Evolutionary conservation across 140 eudicot genomes (phyloP).

Genomic region (Anethum foeniculum): DNA sequence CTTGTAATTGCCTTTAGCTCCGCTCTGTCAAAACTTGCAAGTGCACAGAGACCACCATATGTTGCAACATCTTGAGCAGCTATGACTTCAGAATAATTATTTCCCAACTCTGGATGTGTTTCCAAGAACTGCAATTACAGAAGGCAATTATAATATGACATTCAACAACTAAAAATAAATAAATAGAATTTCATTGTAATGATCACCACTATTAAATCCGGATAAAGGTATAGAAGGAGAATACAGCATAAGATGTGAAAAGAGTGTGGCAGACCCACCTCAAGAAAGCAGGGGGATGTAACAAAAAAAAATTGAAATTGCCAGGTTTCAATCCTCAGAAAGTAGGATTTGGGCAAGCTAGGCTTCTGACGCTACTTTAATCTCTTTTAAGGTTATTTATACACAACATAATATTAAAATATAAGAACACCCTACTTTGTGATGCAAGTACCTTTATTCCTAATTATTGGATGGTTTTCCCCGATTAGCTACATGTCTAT

Average conservation of each 20-base stretch:
- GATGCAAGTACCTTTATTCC: too few species aligned
- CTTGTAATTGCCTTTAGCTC: conserved; percentile 68
- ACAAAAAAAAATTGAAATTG: not conserved
- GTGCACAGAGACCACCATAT: conserved; percentile 98
- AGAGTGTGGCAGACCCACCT: not conserved
- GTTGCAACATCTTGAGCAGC: conserved; percentile 99
- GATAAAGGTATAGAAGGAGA: not conserved
- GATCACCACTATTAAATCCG: not conserved
- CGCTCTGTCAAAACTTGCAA: conserved; percentile 94
- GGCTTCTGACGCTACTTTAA: not conserved
- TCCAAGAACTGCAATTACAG: conserved; percentile 66
- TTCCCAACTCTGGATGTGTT: conserved; percentile 77
- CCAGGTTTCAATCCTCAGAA: not conserved
- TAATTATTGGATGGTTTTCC: not conserved
- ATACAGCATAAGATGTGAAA: not conserved
- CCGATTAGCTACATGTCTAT: too few species aligned
- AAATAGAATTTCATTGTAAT: not conserved
- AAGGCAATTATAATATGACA: not conserved
- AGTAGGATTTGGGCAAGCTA: not conserved
- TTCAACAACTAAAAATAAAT: not conserved
- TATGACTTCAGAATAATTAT: conserved; percentile 79
- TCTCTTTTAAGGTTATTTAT: too few species aligned
- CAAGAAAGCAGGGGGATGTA: not conserved
- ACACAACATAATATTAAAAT: too few species aligned
- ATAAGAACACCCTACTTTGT: too few species aligned